Percentiles rank a stretch among this genome's conserved stretches.
Evolutionary conservation across 129 eudicot genomes (phyloP).

Genomic region (Erigeron canadensis): DNA sequence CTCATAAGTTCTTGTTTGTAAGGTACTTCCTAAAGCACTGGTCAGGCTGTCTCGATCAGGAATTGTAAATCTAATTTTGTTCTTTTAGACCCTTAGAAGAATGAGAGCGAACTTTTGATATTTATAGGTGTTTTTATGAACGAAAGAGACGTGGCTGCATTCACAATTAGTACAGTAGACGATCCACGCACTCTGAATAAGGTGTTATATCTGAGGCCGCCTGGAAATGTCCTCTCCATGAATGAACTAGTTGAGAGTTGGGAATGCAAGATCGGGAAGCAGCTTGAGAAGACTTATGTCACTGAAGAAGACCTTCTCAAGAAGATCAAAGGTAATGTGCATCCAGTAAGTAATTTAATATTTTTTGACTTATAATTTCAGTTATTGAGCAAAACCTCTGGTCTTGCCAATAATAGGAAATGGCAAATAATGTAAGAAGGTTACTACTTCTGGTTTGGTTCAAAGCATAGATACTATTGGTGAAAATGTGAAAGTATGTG

Average conservation of each 20-base stretch:
- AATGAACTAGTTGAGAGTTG: constrained; percentile 70
- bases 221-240: constrained; percentile 70
- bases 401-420: background rate
- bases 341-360: background rate
- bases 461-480: background rate
- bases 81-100: background rate
- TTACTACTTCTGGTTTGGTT: background rate
- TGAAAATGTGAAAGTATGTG: background rate
- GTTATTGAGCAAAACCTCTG: too few species aligned
- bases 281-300: constrained; percentile 54
- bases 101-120: background rate
- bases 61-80: too few species aligned
- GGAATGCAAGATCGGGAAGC: constrained; percentile 75
- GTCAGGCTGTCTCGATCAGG: too few species aligned
- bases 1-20: too few species aligned
- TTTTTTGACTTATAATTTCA: background rate
- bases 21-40: too few species aligned
- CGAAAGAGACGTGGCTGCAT: constrained; percentile 79
- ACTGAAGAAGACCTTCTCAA: constrained; percentile 70
- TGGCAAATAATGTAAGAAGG: background rate
- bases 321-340: constrained; percentile 61
- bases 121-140: constrained; percentile 71
- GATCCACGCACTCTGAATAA: constrained; percentile 81
- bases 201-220: constrained; percentile 69
- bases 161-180: constrained; percentile 71